phyloP scores from a whole-genome alignment of 2,329 filamentous ascomycete species.

The Davidsoniella eucalypti region DNA sequence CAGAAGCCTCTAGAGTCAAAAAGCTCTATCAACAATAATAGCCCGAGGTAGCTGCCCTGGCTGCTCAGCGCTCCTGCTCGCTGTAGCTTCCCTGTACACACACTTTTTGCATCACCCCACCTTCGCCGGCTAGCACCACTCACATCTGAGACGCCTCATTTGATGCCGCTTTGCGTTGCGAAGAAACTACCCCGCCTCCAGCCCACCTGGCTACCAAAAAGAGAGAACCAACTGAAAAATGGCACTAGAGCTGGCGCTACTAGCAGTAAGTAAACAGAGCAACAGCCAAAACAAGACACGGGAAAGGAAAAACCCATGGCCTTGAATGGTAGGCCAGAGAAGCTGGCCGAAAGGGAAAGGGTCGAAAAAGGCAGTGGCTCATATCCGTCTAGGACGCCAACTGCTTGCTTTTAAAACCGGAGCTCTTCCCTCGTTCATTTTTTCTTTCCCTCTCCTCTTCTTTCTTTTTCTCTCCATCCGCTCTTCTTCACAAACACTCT shows the following conservation, averaged over 20 bases:
- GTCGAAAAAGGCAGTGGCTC: background rate
- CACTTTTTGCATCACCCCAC: slow-evolving; percentile 7
- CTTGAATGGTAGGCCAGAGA: background rate
- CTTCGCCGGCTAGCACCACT: slow-evolving; percentile 5
- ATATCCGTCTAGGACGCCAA: background rate
- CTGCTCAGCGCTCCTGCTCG: no score
- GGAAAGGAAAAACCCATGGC: no score
- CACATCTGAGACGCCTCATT: slow-evolving; percentile 3
- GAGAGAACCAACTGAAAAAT: no score
- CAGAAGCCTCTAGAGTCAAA: no score
- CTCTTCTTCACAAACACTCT: background rate
- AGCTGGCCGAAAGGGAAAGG: background rate
- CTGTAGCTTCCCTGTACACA: background rate
- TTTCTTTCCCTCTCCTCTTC: background rate
- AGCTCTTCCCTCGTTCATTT: slow-evolving; percentile 1
- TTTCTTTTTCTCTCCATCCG: slow-evolving; percentile 1
- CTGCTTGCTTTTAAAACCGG: slow-evolving; percentile 2
- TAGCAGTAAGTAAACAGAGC: no score
- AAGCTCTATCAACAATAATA: no score
- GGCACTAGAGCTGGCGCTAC: no score
- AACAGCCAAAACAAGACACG: no score
- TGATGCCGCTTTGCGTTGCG: background rate
- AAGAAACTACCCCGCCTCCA: no score
- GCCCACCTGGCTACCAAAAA: no score
- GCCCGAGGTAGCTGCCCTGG: no score